Conservation (phyloP, 176 grass and related monocot species). For the Neostapfia colusana region DNA sequence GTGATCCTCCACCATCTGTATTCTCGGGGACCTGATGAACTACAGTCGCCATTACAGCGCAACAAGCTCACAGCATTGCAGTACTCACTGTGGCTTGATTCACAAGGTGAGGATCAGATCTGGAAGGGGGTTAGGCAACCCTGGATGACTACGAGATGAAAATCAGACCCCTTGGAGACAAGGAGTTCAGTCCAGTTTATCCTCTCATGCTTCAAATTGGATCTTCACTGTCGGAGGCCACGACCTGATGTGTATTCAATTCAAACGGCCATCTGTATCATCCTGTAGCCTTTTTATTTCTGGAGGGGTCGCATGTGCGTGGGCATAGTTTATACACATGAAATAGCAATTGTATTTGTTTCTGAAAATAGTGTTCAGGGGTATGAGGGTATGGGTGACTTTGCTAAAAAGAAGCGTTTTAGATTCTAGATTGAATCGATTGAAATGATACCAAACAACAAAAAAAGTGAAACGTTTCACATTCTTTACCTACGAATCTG, state of each 20-base stretch:
- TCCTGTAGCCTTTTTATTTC: slow-evolving; percentile 38
- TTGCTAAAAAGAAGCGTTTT: too few species aligned
- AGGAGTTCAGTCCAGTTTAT: slow-evolving; percentile 90
- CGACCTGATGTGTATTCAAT: slow-evolving; percentile 4
- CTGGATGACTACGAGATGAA: slow-evolving; percentile 83
- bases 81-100: slow-evolving; percentile 94
- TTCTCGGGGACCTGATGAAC: slow-evolving; percentile 78
- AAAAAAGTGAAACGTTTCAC: too few species aligned
- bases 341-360: slow-evolving; percentile 41
- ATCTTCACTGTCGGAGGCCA: slow-evolving; percentile 48
- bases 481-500: too few species aligned
- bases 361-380: slow-evolving; percentile 22
- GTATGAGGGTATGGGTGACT: too few species aligned
- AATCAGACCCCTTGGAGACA: slow-evolving; percentile 64
- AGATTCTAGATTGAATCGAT: too few species aligned
- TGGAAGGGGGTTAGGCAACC: slow-evolving; percentile 92
- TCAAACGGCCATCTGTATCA: slow-evolving; percentile 33
- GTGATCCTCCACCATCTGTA: slow-evolving; percentile 95
- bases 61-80: slow-evolving; percentile 74
- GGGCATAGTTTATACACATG: slow-evolving; percentile 41
- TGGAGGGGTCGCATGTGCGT: slow-evolving; percentile 1
- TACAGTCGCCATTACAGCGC: slow-evolving; percentile 87
- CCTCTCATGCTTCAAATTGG: slow-evolving; percentile 87
- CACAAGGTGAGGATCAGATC: slow-evolving; percentile 84
- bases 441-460: too few species aligned